phyloP scores from a whole-genome alignment of 306 rosid genomes.

The Abrus pulchellus region DNA sequence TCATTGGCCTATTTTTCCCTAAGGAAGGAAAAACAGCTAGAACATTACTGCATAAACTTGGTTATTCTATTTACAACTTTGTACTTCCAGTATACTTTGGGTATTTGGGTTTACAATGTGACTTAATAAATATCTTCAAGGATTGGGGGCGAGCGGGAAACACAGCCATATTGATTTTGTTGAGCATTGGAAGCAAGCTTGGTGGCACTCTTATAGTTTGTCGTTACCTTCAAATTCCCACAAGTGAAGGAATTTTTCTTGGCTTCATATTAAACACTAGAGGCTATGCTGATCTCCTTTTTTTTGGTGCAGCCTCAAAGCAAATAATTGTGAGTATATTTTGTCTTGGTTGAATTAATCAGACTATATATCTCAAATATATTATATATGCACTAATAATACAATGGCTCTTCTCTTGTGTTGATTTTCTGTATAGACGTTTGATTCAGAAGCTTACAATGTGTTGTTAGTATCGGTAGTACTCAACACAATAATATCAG shows the following conservation, averaged over 20 bases:
- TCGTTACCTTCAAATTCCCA: constrained; percentile 69
- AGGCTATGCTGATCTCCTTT: constrained; percentile 91
- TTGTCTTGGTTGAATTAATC: constrained; percentile 31
- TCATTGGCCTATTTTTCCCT: constrained; percentile 72
- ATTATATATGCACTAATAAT: background rate
- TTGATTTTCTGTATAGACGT: constrained; percentile 53
- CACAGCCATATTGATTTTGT: constrained; percentile 58
- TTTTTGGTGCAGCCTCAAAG: constrained; percentile 75
- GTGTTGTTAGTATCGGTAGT: constrained; percentile 69
- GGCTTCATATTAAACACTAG: constrained; percentile 82
- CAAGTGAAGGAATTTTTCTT: constrained; percentile 74
- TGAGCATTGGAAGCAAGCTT: constrained; percentile 79
- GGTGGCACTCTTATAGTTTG: constrained; percentile 78
- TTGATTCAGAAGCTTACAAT: constrained; percentile 67
- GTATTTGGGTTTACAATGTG: constrained; percentile 82
- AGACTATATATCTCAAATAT: background rate
- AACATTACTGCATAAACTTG: constrained; percentile 75
- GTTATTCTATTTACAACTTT: constrained; percentile 84
- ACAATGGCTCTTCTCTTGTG: constrained; percentile 28
- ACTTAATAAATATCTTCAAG: constrained; percentile 51
- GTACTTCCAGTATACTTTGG: constrained; percentile 89
- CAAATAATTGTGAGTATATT: constrained; percentile 60
- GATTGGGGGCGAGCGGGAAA: constrained; percentile 26
- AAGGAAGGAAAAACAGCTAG: constrained; percentile 91
- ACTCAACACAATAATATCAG: constrained; percentile 82